A percentile compares a stretch with the other conserved stretches of the same genome.
Evolutionary conservation across 352 stramenopile species (phyloP).

Genomic region (Globisporangium uncinulatum): DNA sequence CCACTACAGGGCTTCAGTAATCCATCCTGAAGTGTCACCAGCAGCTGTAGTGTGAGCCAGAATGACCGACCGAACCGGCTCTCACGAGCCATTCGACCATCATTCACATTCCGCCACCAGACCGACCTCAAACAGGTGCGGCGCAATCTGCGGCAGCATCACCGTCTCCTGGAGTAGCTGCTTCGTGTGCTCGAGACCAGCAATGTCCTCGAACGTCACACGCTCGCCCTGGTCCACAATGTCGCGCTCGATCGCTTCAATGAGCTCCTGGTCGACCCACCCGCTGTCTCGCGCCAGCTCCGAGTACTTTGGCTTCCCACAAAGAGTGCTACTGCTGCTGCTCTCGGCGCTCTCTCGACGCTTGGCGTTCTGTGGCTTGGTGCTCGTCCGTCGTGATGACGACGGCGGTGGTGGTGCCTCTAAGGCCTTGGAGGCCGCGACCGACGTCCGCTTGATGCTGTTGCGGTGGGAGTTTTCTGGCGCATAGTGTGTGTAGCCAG

Average conservation of each 20-base stretch:
- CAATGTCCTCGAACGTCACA: slow-evolving; percentile 73
- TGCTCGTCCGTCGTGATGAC: slow-evolving; percentile 3
- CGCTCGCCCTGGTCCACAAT: slow-evolving; percentile 71
- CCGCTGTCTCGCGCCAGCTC: slow-evolving; percentile 68
- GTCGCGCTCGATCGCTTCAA: slow-evolving; percentile 83
- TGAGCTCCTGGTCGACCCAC: slow-evolving; percentile 74
- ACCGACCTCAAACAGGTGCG: slow-evolving; percentile 64
- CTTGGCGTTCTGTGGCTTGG: slow-evolving; percentile 8
- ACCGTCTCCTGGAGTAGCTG: slow-evolving; percentile 78
- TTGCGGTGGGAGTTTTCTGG: slow-evolving; percentile 14
- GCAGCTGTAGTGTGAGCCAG: too few relatives aligned
- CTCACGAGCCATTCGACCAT: too few relatives aligned
- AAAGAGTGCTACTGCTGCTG: slow-evolving; percentile 1
- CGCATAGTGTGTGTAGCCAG: too few relatives aligned
- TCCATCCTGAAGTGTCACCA: slow-evolving; percentile 33
- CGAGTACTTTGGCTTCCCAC: slow-evolving; percentile 63
- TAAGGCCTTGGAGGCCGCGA: slow-evolving; percentile 1
- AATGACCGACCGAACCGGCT: too few relatives aligned
- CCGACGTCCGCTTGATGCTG: slow-evolving; percentile 10
- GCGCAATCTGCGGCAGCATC: slow-evolving; percentile 80
- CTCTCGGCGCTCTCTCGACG: slow-evolving; percentile 15
- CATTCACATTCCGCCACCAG: neutral
- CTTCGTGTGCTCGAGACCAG: slow-evolving; percentile 76
- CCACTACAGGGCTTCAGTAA: slow-evolving; percentile 76
- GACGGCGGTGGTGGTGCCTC: neutral